phyloP scores from a whole-genome alignment of 2,329 filamentous ascomycete genomes.

The Penicillium frequentans region DNA sequence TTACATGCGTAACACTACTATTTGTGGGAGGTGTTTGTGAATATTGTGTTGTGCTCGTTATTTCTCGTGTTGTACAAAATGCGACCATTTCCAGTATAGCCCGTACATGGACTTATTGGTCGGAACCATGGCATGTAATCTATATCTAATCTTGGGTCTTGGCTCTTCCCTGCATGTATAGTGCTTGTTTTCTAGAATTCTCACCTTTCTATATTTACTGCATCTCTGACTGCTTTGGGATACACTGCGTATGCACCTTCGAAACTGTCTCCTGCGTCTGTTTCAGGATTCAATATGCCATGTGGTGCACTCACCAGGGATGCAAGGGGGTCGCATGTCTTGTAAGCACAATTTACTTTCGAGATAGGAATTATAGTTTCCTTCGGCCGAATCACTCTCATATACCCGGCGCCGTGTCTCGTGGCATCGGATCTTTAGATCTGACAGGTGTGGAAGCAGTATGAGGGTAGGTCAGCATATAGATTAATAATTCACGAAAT shows the following conservation, averaged over 20 bases:
- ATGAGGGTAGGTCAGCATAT: background rate
- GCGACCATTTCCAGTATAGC: background rate
- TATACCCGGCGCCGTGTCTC: background rate
- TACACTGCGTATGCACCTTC: background rate
- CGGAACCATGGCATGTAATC: background rate
- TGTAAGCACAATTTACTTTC: background rate
- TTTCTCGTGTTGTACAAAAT: background rate
- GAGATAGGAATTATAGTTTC: background rate
- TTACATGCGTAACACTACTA: background rate
- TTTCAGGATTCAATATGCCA: constrained; percentile 5
- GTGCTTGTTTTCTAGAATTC: too few species aligned
- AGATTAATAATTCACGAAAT: too few species aligned
- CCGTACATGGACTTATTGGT: too few species aligned
- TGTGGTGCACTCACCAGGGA: background rate
- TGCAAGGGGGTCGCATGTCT: background rate
- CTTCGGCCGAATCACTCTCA: background rate
- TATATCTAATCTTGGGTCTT: background rate
- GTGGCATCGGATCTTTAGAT: background rate
- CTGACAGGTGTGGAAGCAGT: background rate
- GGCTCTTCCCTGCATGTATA: background rate
- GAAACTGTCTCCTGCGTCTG: constrained; percentile 1
- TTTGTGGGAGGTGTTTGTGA: background rate
- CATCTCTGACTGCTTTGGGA: background rate
- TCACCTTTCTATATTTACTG: background rate
- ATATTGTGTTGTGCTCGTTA: too few species aligned